Conservation (phyloP, 2,329 filamentous ascomycete species). For the Tolypocladium amazonense region DNA sequence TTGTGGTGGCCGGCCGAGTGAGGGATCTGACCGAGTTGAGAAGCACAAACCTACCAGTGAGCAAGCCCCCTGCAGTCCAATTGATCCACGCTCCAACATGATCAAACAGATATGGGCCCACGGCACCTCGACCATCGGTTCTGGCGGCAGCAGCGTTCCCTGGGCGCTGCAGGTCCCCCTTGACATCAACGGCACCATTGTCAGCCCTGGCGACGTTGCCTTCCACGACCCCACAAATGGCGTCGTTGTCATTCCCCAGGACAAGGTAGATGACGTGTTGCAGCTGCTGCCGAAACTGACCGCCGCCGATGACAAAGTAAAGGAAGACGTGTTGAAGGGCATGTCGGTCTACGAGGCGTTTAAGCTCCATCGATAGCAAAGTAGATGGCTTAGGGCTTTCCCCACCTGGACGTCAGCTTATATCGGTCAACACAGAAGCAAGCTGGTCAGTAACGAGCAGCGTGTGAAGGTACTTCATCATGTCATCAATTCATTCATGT, state of each 20-base stretch:
- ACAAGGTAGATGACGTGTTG: constrained; percentile 48
- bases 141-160: constrained; percentile 43
- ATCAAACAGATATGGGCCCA: constrained; percentile 39
- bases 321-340: constrained; percentile 52
- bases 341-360: constrained; percentile 57
- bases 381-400: not conserved
- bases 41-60: constrained; percentile 43
- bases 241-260: constrained; percentile 55
- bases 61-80: constrained; percentile 13
- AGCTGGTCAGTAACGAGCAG: not conserved
- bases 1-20: constrained; percentile 58
- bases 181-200: constrained; percentile 28
- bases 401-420: not conserved
- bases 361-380: constrained; percentile 35
- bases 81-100: not conserved
- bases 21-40: constrained; percentile 54
- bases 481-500: constrained; percentile 29
- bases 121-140: constrained; percentile 46
- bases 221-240: constrained; percentile 62
- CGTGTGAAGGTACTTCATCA: constrained; percentile 5
- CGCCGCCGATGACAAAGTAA: constrained; percentile 48
- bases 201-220: constrained; percentile 52
- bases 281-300: constrained; percentile 43
- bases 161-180: constrained; percentile 40
- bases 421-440: not conserved